Percentiles rank a stretch among this genome's conserved stretches.
Conservation (phyloP, 352 stramenopile genomes). For the Phytophthora ohioensis region DNA sequence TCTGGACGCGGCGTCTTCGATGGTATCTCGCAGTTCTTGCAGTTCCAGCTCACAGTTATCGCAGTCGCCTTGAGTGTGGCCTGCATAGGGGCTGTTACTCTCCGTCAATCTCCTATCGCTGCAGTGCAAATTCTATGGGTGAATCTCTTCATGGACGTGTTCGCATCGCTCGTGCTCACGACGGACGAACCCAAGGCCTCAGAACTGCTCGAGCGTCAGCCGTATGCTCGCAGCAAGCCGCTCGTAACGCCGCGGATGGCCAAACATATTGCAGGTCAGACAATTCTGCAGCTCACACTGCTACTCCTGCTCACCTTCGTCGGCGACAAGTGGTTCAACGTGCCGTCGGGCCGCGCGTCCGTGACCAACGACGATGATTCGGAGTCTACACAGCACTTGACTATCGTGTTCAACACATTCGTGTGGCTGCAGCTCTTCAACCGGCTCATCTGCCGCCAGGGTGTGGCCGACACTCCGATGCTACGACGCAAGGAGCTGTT, state of each 20-base stretch:
- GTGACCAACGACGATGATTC: conserved; percentile 55
- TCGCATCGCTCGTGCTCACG: conserved; percentile 93
- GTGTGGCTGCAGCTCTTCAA: conserved; percentile 95
- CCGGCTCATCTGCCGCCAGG: conserved; percentile 64
- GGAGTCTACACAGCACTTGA: conserved; percentile 89
- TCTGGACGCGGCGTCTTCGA: conserved; percentile 96
- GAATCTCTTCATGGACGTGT: conserved; percentile 98
- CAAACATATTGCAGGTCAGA: conserved; percentile 93
- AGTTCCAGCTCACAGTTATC: conserved; percentile 97
- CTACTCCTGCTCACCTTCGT: conserved; percentile 87
- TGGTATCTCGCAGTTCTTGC: conserved; percentile 96
- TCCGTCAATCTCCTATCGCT: conserved; percentile 81
- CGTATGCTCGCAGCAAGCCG: conserved; percentile 84
- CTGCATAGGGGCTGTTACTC: conserved; percentile 78
- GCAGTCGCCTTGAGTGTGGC: conserved; percentile 91
- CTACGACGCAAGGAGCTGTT: conserved; percentile 94
- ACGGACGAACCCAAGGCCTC: conserved; percentile 90
- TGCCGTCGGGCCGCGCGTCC: conserved; percentile 37
- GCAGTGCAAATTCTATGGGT: conserved; percentile 97
- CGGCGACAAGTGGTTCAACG: conserved; percentile 51
- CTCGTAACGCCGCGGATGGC: conserved; percentile 93
- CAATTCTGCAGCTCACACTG: conserved; percentile 90
- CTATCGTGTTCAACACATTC: conserved; percentile 97
- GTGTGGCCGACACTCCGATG: conserved; percentile 82
- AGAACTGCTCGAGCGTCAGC: conserved; percentile 82